A percentile compares a stretch with the other conserved stretches of the same genome.
Evolutionary conservation across 1,139 yeast species (phyloP).

Genomic region (Cylindricascospora bacillispora): DNA sequence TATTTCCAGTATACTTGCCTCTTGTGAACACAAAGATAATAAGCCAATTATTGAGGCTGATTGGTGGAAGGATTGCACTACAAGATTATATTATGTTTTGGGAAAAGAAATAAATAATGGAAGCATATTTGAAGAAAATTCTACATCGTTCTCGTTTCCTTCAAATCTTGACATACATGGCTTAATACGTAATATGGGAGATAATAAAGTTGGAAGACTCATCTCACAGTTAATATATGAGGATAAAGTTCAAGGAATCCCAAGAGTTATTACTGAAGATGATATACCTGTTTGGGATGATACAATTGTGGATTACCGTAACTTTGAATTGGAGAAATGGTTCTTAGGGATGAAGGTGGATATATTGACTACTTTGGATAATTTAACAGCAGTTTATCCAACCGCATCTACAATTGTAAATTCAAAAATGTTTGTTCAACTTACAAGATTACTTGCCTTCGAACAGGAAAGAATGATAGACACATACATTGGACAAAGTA

Average conservation of each 20-base stretch:
- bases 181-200: conserved; percentile 19
- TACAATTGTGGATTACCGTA: conserved; percentile 1
- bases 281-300: conserved; percentile 10
- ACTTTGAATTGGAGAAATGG: conserved; percentile 16
- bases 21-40: not conserved
- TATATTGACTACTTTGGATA: conserved; percentile 16
- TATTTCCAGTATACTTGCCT: conserved; percentile 11
- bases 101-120: conserved; percentile 11
- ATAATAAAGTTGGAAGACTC: conserved; percentile 12
- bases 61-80: conserved; percentile 21
- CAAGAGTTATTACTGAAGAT: conserved; percentile 20
- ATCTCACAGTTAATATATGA: conserved; percentile 15
- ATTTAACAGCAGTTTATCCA: conserved; percentile 12
- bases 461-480: conserved; percentile 19
- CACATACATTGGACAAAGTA: conserved; percentile 15
- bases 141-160: conserved; percentile 2
- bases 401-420: conserved; percentile 8
- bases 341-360: conserved; percentile 14
- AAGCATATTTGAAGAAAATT: conserved; percentile 6
- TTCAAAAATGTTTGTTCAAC: conserved; percentile 14
- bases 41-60: conserved; percentile 6
- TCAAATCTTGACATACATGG: conserved; percentile 12
- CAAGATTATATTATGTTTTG: conserved; percentile 14
- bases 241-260: conserved; percentile 14
- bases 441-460: conserved; percentile 14